Evolutionary conservation across 2,329 filamentous ascomycete genomes (phyloP), one percentile per base, ranked within the genome.

Genomic region (Parasarocladium wereldwijsianum): DNA sequence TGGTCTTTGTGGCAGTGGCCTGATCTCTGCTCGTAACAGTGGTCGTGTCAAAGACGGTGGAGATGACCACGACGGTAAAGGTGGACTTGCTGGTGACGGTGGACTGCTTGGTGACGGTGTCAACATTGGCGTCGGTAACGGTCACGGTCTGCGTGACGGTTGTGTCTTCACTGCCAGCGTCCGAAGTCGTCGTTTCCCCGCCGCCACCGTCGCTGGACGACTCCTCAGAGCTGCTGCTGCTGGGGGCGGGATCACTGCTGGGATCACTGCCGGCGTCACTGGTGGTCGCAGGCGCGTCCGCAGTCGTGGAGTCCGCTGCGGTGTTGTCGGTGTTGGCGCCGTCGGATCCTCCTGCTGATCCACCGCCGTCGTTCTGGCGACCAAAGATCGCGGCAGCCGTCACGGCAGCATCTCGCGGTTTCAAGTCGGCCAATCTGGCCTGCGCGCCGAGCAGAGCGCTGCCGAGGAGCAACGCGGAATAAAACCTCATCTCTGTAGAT

Each of bases 1-100:
- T 37, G 27, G 52, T 57, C 9, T 40, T 42, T 14, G 52, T 55
- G 14, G 54, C 40, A 21, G 53, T 55, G 5, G 47, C 43, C 17
- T 46, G 45, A 17, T 46, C 33, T 4, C 44, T 46, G 20, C 38
- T 42, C 27, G 44, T 32, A 16, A 50, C 34, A 6, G 50, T 54
- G 4, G 47, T 50, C 12, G 40, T 40, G 9, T 35, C 37, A 38
- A 41, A 51, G 20, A 44, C 41, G 3, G 50, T 47, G 27, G 38
- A 38, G 29, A 36, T 45, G 18, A 39, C 24, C 4, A 35, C 38
- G 12, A 39, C 26, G 5, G 34, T 39, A 17, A 30, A 36, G 24
- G 38, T 35, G 15, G 26, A 41, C 6, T 38, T 42, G 9, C 36
- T 40, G 29, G 30, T 25, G 11, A 32, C 33, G 11, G 32, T 33